Evolutionary conservation across 192 early-diverging fungal genomes (phyloP), one percentile per base, ranked within the genome.

Genomic region (Physocladia obscura): DNA sequence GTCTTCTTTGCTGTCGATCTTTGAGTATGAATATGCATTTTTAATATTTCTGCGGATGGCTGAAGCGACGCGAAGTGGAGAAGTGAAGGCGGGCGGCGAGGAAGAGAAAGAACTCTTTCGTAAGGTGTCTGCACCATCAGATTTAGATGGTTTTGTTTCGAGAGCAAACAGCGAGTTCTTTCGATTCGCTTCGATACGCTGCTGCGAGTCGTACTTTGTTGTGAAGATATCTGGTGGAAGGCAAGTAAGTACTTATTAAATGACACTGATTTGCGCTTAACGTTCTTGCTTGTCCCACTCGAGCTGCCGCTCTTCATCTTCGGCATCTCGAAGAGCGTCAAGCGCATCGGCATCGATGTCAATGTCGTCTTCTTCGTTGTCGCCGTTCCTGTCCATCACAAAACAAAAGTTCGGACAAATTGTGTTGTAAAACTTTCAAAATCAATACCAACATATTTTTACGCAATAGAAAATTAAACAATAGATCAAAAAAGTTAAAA

Each of bases 51-150:
- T n/a, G n/a, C n/a, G n/a, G n/a, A n/a, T n/a, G n/a, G n/a, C n/a
- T n/a, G n/a, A n/a, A n/a, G n/a, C n/a, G n/a, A n/a, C n/a, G n/a
- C n/a, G 8, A 21, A 22, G 76, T 4, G 77, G 77, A 21, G 77
- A 78, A 2, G 73, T 67, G 57, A 73, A 74, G 0, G 62, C 62
- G 3, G 73, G 71, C 0, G 73, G 77, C 21, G 77, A 78, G 2
- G 77, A 78, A 0, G 68, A 67, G 35, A 76, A 76, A 2, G 8
- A 48, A 19, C 6, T 27, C n/a, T n/a, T 50, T n/a, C 63, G 47
- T 17, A 27, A 11, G n/a, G n/a, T n/a, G n/a, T n/a, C 11, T 1
- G 38, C 17, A 24, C 13, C 32, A 6, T 13, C 32, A 17, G 44
- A n/a, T 13, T 47, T 47, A n/a, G n/a, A 47, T 11, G 11, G 13